Evolutionary conservation across 2,329 filamentous ascomycete genomes (phyloP).

Genomic region (Arachnopeziza araneosa): DNA sequence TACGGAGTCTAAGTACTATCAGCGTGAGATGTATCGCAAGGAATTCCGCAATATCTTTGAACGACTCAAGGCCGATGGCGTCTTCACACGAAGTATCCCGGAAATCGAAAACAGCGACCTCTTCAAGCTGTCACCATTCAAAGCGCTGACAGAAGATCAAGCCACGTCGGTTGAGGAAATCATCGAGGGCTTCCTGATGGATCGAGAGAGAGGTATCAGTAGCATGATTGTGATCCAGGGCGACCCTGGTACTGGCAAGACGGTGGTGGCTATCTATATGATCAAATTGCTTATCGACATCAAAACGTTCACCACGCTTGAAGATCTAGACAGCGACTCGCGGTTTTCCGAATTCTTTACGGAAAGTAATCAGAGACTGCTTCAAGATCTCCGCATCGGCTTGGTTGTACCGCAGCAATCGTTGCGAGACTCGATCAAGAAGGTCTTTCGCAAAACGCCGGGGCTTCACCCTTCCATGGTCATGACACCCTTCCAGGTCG

Average conservation of each 20-base stretch:
- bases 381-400: constrained; percentile 8
- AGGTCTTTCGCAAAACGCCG: constrained; percentile 10
- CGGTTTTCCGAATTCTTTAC: constrained; percentile 10
- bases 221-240: constrained; percentile 10
- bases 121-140: constrained; percentile 11
- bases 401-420: constrained; percentile 12
- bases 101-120: constrained; percentile 13
- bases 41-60: constrained; percentile 11
- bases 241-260: constrained; percentile 12
- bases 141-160: constrained; percentile 12
- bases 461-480: constrained; percentile 12
- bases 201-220: constrained; percentile 8
- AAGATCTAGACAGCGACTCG: constrained; percentile 11
- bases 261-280: constrained; percentile 12
- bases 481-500: constrained; percentile 10
- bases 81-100: constrained; percentile 11
- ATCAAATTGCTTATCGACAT: constrained; percentile 14
- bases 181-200: constrained; percentile 8
- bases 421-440: constrained; percentile 11
- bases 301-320: constrained; percentile 10
- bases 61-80: constrained; percentile 9
- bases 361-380: constrained; percentile 8
- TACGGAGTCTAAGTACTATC: constrained; percentile 10
- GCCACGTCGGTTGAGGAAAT: constrained; percentile 11
- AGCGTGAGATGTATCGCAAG: constrained; percentile 11